Conservation (phyloP, 1,139 yeast species). For the Pichia sp. region DNA sequence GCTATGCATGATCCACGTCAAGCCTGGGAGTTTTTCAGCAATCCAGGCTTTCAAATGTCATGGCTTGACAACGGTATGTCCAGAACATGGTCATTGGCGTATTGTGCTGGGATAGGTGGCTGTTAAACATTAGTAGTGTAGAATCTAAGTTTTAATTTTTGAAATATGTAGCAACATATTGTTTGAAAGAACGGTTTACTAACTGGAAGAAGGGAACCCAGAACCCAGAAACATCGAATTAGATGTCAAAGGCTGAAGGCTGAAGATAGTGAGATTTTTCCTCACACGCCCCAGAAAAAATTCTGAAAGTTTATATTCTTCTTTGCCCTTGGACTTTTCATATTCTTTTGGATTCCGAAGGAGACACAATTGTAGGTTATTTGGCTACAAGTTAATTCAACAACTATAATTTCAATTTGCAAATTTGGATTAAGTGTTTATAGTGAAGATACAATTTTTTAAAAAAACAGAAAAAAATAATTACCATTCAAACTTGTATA, state of each 20-base stretch:
- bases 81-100: constrained; percentile 82
- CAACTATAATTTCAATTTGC: no score
- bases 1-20: constrained; percentile 66
- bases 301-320: background rate
- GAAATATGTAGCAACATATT: no score
- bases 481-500: no score
- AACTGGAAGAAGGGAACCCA: background rate
- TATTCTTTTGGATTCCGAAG: no score
- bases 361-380: no score
- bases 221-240: no score
- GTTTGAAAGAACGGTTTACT: background rate
- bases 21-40: constrained; percentile 64
- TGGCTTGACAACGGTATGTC: constrained; percentile 87
- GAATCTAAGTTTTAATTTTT: no score
- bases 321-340: background rate
- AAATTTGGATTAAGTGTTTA: no score
- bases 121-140: background rate
- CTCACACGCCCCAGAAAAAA: no score
- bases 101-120: constrained; percentile 47
- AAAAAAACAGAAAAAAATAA: no score
- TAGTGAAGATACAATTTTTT: no score
- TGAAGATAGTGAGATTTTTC: background rate
- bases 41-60: constrained; percentile 38
- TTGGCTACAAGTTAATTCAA: no score
- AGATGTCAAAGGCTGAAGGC: background rate